Percentiles rank a stretch among this genome's conserved stretches.
These are phyloP conservation scores for Claviceps pazoutovae DNA, from an alignment of 2,329 filamentous ascomycete species.

Conservation along the genomic window DNA sequence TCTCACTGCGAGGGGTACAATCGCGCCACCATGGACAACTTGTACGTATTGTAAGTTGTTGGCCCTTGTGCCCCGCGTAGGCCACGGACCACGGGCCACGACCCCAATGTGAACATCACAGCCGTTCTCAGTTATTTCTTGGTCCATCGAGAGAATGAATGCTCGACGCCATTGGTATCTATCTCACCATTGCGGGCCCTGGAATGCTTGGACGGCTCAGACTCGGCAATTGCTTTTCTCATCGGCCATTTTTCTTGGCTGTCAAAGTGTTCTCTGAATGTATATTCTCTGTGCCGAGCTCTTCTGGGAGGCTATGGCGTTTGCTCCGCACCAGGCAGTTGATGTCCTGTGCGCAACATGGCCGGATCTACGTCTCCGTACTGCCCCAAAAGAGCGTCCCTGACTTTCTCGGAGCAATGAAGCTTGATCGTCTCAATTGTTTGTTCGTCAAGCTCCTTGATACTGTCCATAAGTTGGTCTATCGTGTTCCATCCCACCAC, in stretches of 20 bases:
- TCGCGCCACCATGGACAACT: too few relatives aligned
- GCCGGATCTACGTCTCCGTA: constrained; percentile 7
- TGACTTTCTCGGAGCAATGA: constrained; percentile 9
- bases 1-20: background rate
- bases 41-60: too few relatives aligned
- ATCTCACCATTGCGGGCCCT: background rate
- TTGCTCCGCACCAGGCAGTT: background rate
- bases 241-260: background rate
- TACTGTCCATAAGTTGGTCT: constrained; percentile 12
- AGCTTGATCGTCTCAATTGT: constrained; percentile 12
- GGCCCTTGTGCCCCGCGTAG: too few relatives aligned
- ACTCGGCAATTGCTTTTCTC: background rate
- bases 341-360: background rate
- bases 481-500: constrained; percentile 22
- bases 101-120: too few relatives aligned
- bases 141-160: too few relatives aligned
- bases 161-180: background rate
- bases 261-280: background rate
- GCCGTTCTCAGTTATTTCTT: too few relatives aligned
- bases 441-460: constrained; percentile 15
- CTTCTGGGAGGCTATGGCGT: background rate
- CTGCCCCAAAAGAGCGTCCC: constrained; percentile 7
- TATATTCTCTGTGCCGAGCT: background rate
- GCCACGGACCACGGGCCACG: too few relatives aligned
- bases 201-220: background rate